Conservation (phyloP, 1,284 basidiomycete species). For the Tilletia caries region DNA sequence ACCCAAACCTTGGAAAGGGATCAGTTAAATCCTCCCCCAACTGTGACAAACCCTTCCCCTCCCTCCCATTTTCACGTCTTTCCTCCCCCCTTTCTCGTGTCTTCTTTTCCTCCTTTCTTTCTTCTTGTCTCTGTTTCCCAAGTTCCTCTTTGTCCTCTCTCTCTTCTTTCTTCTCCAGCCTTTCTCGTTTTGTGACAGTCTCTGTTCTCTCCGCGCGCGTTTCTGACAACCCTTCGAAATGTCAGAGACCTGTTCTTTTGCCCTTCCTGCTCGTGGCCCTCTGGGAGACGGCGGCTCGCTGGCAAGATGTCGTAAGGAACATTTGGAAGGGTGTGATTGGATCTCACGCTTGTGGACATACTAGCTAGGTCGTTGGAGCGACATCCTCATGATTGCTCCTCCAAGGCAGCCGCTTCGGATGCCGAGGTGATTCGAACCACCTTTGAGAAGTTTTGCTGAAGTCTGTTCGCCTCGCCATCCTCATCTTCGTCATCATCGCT, state of each 20-base stretch:
- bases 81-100: neutral
- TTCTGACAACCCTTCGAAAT: too few species aligned
- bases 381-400: too few species aligned
- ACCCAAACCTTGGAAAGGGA: too few species aligned
- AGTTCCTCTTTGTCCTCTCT: neutral
- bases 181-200: neutral
- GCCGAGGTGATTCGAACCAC: constrained; percentile 31
- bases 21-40: too few species aligned
- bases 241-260: neutral
- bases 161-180: neutral
- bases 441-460: constrained; percentile 32
- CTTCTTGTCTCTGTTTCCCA: neutral
- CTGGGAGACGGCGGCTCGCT: too few species aligned
- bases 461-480: constrained; percentile 13
- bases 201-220: too few species aligned
- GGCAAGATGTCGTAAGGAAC: too few species aligned
- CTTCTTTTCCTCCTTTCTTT: neutral
- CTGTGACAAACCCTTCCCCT: too few species aligned
- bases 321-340: too few species aligned
- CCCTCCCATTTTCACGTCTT: neutral
- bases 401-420: neutral
- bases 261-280: too few species aligned
- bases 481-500: constrained; percentile 21
- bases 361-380: too few species aligned
- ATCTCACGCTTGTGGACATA: too few species aligned